Evolutionary conservation across 345 rosid species (phyloP), one percentile per base, ranked within the genome.

Genomic region (Eucalyptus cladocalyx): DNA sequence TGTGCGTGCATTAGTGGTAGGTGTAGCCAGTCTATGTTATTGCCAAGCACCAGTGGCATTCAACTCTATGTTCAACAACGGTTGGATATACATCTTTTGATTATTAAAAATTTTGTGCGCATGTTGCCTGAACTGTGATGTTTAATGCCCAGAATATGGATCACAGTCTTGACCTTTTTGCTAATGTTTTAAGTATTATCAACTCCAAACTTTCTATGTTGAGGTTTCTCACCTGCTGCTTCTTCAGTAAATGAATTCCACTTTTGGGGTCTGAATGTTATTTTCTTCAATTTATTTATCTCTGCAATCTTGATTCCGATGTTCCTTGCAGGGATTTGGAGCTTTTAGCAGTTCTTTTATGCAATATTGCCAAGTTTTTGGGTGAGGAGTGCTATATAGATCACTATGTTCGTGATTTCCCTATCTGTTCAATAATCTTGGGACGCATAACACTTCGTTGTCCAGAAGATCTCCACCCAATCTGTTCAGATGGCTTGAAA

Each of bases 351-450:
- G 91, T 93, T 93, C 93, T 97, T 21, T 91, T 97, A 88, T 95
- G 96, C 89, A 91, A 92, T 76, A 93, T 97, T 91, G 97, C 99
- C 54, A 94, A 93, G 91, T 94, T 89, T 91, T 93, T 97, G 94
- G 96, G 96, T 56, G 95, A 95, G 91, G 94, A 92, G 87, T 93
- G 95, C 93, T 97, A 94, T 91, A 80, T 95, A 89, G 98, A 97
- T 93, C 95, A 97, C 92, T 97, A 97, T 91, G 90, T 93, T 89
- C 99, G 99, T 87, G 99, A 97, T 93, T 97, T 93, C 99, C 99
- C 88, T 62, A 90, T 89, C 95, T 97, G 81, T 89, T 93, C 89
- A 89, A 92, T 93, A 87, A 90, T 62, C 47, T 92, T 88, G 94
- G 94, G 89, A 87, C 23, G 50, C 89, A 87, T 90, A 83, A 88